These are phyloP conservation scores for Cornus florida DNA, from an alignment of 148 eudicot genomes.

Conservation along the genomic window DNA sequence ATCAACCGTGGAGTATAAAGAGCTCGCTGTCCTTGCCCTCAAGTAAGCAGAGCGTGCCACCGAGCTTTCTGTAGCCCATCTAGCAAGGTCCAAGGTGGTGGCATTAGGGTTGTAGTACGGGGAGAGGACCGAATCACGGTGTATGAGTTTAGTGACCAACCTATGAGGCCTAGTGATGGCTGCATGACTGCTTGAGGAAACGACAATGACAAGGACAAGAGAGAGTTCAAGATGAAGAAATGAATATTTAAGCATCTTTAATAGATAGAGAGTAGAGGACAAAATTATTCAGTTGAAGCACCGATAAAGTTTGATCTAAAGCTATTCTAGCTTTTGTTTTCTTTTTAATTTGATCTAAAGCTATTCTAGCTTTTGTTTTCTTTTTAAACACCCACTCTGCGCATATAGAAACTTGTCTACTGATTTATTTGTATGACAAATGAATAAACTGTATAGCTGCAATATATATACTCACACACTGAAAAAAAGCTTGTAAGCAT, in stretches of 20 bases:
- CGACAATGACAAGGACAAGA: not conserved
- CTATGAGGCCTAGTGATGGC: not conserved
- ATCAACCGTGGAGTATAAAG: not conserved
- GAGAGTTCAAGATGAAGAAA: not conserved
- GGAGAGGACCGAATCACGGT: slow-evolving; percentile 4
- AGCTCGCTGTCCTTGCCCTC: not conserved
- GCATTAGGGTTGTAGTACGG: not conserved
- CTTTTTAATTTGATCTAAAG: too few species aligned
- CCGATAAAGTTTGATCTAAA: too few species aligned
- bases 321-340: too few species aligned
- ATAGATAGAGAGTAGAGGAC: too few species aligned
- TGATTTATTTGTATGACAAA: too few species aligned
- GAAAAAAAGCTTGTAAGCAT: too few species aligned
- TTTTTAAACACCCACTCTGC: too few species aligned
- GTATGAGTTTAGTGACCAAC: slow-evolving; percentile 4
- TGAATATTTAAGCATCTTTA: not conserved
- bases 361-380: too few species aligned
- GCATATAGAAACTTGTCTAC: too few species aligned
- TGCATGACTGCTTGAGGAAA: not conserved
- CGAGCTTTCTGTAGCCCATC: not conserved
- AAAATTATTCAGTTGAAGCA: too few species aligned
- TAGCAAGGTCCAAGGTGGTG: not conserved
- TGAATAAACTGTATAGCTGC: too few species aligned
- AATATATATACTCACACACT: too few species aligned
- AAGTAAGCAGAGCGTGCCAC: not conserved